Evolutionary conservation across 306 rosid genomes (phyloP).

Genomic region (Rosa chinensis): DNA sequence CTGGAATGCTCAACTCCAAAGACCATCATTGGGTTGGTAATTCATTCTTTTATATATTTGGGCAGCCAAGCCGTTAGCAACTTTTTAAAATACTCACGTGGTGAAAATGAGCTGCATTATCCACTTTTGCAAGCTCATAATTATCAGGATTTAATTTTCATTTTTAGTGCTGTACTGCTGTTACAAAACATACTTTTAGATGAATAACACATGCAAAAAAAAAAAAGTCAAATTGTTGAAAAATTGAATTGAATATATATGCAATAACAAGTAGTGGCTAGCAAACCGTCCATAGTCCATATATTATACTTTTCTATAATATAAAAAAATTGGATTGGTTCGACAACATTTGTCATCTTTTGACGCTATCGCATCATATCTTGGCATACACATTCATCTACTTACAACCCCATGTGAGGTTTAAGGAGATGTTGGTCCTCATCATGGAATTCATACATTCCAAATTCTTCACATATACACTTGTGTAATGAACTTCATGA

Average conservation of each 20-base stretch:
- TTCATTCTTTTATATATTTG: not conserved
- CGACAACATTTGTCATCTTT: not conserved
- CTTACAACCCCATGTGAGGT: conserved; percentile 13
- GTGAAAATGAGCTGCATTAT: not conserved
- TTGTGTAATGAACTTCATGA: not conserved
- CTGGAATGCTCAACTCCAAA: not conserved
- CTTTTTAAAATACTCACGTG: not conserved
- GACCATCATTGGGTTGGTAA: not conserved
- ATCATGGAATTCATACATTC: not conserved
- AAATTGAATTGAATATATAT: not conserved
- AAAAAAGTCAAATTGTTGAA: not conserved
- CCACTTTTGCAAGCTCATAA: conserved; percentile 1
- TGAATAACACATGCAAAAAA: not conserved
- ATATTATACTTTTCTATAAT: not conserved
- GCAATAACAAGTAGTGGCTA: not conserved
- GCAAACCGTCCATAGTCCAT: not conserved
- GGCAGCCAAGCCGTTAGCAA: not conserved
- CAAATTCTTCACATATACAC: not conserved
- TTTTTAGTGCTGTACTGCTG: not conserved
- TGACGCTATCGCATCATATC: conserved; percentile 4
- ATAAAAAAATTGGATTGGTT: not conserved
- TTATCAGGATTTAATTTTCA: not conserved
- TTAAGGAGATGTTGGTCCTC: not conserved
- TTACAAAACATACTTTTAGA: not conserved
- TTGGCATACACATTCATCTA: not conserved